Conservation (phyloP, 78 protist genomes). For the Cavenderia fasciculata region DNA sequence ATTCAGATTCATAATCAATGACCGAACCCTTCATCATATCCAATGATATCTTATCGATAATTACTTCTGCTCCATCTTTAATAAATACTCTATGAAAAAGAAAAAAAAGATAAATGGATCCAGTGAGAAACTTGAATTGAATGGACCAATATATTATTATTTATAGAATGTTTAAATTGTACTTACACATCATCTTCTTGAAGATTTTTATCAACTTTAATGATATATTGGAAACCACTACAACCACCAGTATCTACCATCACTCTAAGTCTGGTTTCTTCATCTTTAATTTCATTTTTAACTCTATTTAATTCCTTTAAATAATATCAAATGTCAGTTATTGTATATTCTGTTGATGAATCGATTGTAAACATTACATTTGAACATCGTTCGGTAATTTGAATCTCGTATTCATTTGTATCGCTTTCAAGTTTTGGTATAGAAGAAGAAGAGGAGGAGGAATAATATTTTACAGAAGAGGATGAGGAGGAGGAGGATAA, state of each 20-base stretch:
- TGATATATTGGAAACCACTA: constrained; percentile 75
- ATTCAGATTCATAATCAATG: constrained; percentile 62
- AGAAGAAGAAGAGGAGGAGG: not conserved
- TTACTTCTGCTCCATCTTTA: constrained; percentile 43
- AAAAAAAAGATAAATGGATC: not conserved
- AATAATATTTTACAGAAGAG: not conserved
- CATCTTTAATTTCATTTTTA: not conserved
- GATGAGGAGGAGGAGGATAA: not conserved
- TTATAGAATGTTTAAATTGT: not conserved
- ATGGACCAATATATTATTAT: not conserved
- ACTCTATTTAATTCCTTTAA: constrained; percentile 18
- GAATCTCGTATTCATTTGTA: not conserved
- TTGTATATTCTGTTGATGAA: not conserved
- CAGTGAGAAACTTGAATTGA: not conserved
- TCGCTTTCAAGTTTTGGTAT: not conserved
- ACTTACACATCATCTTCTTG: constrained; percentile 67
- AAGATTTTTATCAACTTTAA: constrained; percentile 31
- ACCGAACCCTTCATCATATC: constrained; percentile 74
- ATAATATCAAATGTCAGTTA: not conserved
- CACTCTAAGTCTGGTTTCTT: constrained; percentile 47
- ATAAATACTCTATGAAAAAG: constrained; percentile 34
- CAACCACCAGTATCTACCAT: constrained; percentile 80
- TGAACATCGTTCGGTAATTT: not conserved
- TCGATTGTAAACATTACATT: not conserved
- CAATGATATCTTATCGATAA: constrained; percentile 78